Base-by-base conservation (phyloP, 177 flowering plant species). In the Telopea speciosissima region DNA sequence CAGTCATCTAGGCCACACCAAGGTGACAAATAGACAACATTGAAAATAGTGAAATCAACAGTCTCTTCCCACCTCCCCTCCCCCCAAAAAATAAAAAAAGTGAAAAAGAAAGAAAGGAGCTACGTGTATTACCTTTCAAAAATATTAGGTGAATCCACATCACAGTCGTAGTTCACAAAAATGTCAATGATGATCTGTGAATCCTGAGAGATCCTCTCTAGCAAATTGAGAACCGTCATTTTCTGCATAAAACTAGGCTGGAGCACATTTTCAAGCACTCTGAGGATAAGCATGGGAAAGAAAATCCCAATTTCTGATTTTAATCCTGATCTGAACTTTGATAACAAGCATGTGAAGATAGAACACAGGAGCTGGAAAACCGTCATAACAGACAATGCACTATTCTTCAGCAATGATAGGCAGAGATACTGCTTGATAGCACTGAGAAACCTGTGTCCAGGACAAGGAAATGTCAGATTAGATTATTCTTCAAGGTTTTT, bases 191-290 rank as follows among this genome's bases (percentile, higher is more conserved):
- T 79, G 63, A 89, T 77, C 75, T 90, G 95, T 60, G 99, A 69
- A 82, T 96, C 99, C 68, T 85, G 85, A 45, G 89, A 86, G 26
- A 93, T 89, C 83, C 87, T 90, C 77, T 90, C 92, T 82, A 96
- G 79, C 71, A 93, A 75, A 74, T 80, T 87, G 72, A 96, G 92
- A 76, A 96, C 93, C 70, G 88, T 91, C 99, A 96, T 93, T 80
- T 96, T 96, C 86, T 96, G 99, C 70, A 91, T 65, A 76, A 90
- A 96, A 79, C 97, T 93, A 67, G 99, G 99, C 78, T 96, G 98
- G 28, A 90, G 94, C 68, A 96, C 95, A 86, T 96, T 96, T 83
- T 96, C 99, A 58, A 96, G 90, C 67, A 96, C 97, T n/a, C 99
- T 88, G 36, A 96, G 95, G 73, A 96, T 75, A 63, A 96, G 92